Evolutionary conservation across 2,329 filamentous ascomycete species (phyloP).

Genomic region (Penicillium sp.): DNA sequence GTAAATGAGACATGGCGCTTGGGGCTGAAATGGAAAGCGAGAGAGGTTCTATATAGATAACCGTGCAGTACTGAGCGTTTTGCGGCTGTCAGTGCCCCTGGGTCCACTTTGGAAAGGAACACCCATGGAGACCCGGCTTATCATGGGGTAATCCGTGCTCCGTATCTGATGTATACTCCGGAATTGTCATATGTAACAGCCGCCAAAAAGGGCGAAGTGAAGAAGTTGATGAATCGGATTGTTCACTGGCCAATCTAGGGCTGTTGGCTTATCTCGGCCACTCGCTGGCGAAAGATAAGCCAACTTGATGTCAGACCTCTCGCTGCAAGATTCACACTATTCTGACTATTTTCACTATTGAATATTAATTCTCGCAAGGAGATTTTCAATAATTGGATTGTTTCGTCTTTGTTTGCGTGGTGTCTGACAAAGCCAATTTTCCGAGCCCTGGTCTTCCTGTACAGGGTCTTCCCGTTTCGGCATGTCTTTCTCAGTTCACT

Average conservation of each 20-base stretch:
- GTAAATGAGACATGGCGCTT: constrained; percentile 15
- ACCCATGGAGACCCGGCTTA: background rate
- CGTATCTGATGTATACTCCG: background rate
- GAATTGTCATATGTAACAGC: too few species aligned
- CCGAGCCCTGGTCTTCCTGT: too few species aligned
- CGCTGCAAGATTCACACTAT: background rate
- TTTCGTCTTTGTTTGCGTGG: background rate
- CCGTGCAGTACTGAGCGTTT: background rate
- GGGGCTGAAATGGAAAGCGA: background rate
- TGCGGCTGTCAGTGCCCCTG: background rate
- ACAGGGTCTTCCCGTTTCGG: too few species aligned
- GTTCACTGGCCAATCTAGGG: constrained; percentile 5
- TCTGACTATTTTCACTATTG: background rate
- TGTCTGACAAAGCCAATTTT: too few species aligned
- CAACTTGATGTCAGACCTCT: background rate
- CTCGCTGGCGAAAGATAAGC: background rate
- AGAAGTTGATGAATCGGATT: background rate
- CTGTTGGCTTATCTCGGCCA: constrained; percentile 3
- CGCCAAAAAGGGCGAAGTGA: background rate
- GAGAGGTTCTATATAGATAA: background rate
- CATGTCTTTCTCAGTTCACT: too few species aligned
- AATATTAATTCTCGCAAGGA: constrained; percentile 1
- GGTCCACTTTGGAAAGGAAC: background rate
- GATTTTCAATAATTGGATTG: constrained; percentile 4
- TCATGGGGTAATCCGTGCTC: background rate